Percentiles rank a stretch among this genome's conserved stretches.
phyloP scores from a whole-genome alignment of 306 rosid species.

The Alnus rubra region DNA sequence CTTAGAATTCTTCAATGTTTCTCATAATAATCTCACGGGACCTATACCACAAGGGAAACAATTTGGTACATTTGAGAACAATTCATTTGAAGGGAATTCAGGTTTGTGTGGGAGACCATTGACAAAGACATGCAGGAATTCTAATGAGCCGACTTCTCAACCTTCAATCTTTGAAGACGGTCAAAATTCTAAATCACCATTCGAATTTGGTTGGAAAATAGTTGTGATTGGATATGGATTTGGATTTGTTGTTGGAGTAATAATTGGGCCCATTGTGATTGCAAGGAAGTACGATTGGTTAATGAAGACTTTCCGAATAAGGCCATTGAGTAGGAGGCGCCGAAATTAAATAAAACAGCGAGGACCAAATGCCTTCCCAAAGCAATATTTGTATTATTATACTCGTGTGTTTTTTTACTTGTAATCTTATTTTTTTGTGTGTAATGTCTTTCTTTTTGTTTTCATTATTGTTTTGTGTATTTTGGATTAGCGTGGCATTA shows the following conservation, averaged over 20 bases:
- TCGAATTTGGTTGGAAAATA: slow-evolving; percentile 20
- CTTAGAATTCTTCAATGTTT: background rate
- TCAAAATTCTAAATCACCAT: background rate
- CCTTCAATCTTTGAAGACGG: background rate
- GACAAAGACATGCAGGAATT: slow-evolving; percentile 20
- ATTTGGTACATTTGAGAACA: slow-evolving; percentile 6
- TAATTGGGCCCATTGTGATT: background rate
- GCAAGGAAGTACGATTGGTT: background rate
- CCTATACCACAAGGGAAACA: background rate
- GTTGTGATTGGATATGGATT: slow-evolving; percentile 2
- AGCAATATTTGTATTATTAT: too few relatives aligned
- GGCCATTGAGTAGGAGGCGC: too few relatives aligned
- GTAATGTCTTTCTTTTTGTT: too few relatives aligned
- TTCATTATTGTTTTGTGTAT: too few relatives aligned
- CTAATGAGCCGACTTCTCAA: background rate
- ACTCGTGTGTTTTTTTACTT: too few relatives aligned
- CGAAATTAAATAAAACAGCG: too few relatives aligned
- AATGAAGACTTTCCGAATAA: background rate
- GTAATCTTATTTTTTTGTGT: too few relatives aligned
- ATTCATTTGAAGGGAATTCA: slow-evolving; percentile 14
- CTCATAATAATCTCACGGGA: background rate
- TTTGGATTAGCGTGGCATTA: too few relatives aligned
- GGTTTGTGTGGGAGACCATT: slow-evolving; percentile 21
- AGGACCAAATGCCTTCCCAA: too few relatives aligned
- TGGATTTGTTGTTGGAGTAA: slow-evolving; percentile 7